These are phyloP conservation scores for Polychaeton citri DNA, from an alignment of 2,329 filamentous ascomycete genomes.

Conservation along the genomic window DNA sequence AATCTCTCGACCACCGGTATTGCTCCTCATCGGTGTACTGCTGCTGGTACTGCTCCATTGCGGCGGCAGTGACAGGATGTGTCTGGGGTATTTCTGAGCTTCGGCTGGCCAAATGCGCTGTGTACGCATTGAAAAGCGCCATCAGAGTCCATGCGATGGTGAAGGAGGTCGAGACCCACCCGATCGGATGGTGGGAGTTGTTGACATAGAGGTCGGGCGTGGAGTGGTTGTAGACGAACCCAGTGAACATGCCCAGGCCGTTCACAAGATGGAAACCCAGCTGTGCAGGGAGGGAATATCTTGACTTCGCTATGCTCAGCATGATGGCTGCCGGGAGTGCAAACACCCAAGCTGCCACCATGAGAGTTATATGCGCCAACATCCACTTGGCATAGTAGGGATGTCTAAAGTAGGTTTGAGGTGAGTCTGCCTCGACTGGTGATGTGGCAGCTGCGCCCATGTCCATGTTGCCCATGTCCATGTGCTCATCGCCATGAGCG, in stretches of 20 bases:
- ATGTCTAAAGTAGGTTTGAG: constrained; percentile 48
- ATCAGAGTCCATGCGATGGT: constrained; percentile 57
- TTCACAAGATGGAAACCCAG: constrained; percentile 37
- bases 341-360: constrained; percentile 60
- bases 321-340: constrained; percentile 67
- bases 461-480: constrained; percentile 11
- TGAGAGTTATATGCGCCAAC: constrained; percentile 55
- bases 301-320: constrained; percentile 69
- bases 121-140: constrained; percentile 49
- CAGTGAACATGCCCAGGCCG: constrained; percentile 48
- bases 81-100: neutral
- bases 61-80: constrained; percentile 3
- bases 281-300: constrained; percentile 57
- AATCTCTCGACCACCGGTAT: constrained; percentile 29
- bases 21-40: constrained; percentile 11
- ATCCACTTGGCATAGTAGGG: constrained; percentile 43
- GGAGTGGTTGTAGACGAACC: constrained; percentile 60
- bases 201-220: constrained; percentile 78
- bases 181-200: constrained; percentile 78
- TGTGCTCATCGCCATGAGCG: constrained; percentile 26
- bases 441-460: neutral
- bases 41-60: constrained; percentile 19
- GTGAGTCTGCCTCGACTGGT: constrained; percentile 7
- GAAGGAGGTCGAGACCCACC: constrained; percentile 70
- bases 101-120: neutral